A percentile compares a stretch with the other conserved stretches of the same genome.
These are phyloP conservation scores for Panus rudis DNA, from an alignment of 768 basidiomycete species.

Conservation along the genomic window DNA sequence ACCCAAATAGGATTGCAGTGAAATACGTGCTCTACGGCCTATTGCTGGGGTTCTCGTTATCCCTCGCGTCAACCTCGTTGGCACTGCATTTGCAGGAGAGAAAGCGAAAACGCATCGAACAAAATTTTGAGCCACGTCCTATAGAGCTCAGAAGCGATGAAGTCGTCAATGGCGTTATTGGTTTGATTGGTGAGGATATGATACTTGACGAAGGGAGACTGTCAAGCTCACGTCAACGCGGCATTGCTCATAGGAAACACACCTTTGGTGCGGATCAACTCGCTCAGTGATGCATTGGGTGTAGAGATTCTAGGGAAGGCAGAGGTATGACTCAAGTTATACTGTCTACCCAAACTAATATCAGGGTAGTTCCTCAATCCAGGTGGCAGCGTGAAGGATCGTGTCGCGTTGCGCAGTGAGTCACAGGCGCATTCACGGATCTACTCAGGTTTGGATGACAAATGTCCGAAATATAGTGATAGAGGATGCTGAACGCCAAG, in stretches of 20 bases:
- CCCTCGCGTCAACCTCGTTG: conserved; percentile 62
- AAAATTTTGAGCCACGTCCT: conserved; percentile 38
- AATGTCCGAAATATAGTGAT: conserved; percentile 55
- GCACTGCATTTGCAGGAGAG: conserved; percentile 45
- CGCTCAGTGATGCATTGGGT: conserved; percentile 83
- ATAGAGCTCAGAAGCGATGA: conserved; percentile 75
- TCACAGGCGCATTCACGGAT: not conserved
- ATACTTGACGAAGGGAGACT: not conserved
- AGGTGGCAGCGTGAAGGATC: conserved; percentile 95
- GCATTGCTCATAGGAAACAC: conserved; percentile 72
- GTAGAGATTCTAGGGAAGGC: conserved; percentile 95
- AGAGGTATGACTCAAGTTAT: conserved; percentile 47
- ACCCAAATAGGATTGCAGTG: too few relatives aligned
- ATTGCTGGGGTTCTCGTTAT: conserved; percentile 70
- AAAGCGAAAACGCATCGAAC: conserved; percentile 33
- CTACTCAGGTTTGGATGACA: not conserved
- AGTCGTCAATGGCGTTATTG: conserved; percentile 71
- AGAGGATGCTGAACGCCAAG: conserved; percentile 82
- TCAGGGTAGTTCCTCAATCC: conserved; percentile 80
- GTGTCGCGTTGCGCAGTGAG: conserved; percentile 89
- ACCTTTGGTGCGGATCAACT: conserved; percentile 85
- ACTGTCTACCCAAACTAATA: not conserved
- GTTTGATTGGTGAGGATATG: conserved; percentile 64
- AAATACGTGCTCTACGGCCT: conserved; percentile 44
- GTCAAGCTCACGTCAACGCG: not conserved